These are phyloP conservation scores for Diacronema lutheri DNA, from an alignment of 78 protist species.

Conservation along the genomic window DNA sequence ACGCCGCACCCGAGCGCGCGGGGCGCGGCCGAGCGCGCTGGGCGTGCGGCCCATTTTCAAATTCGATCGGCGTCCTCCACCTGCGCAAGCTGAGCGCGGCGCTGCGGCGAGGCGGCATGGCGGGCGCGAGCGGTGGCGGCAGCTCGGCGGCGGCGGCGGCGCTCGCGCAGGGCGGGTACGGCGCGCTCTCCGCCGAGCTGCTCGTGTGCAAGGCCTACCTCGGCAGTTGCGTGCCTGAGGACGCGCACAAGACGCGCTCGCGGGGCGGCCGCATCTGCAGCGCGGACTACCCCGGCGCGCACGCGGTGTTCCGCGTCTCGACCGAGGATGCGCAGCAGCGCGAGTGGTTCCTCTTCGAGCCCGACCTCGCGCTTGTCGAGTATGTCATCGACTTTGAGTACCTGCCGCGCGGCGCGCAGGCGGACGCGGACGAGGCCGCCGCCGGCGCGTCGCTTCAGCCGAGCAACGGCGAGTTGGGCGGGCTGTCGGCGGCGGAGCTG, in stretches of 20 bases:
- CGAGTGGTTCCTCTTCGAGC: constrained; percentile 54
- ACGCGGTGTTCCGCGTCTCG: constrained; percentile 31
- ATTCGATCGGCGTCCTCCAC: constrained; percentile 17
- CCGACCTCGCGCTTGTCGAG: constrained; percentile 57
- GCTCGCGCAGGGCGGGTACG: neutral
- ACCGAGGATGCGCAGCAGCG: constrained; percentile 47
- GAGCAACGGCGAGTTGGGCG: no score
- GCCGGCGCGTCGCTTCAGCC: no score
- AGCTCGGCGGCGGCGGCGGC: neutral
- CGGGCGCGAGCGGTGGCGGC: neutral
- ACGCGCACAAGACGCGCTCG: no score
- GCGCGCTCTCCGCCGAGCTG: neutral
- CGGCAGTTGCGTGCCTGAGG: constrained; percentile 12
- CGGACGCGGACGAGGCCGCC: no score
- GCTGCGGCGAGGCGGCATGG: neutral
- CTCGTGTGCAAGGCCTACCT: constrained; percentile 30
- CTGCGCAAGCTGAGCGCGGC: constrained; percentile 2
- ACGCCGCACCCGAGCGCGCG: no score
- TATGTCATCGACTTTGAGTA: constrained; percentile 61
- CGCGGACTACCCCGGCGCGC: neutral
- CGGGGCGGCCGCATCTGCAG: neutral
- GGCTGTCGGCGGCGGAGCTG: neutral
- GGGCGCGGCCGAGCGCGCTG: no score
- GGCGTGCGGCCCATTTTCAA: no score
- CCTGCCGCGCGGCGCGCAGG: neutral